Evolutionary conservation across 495 filamentous ascomycete species (phyloP).

Genomic region (Penicillium bovifimosum): DNA sequence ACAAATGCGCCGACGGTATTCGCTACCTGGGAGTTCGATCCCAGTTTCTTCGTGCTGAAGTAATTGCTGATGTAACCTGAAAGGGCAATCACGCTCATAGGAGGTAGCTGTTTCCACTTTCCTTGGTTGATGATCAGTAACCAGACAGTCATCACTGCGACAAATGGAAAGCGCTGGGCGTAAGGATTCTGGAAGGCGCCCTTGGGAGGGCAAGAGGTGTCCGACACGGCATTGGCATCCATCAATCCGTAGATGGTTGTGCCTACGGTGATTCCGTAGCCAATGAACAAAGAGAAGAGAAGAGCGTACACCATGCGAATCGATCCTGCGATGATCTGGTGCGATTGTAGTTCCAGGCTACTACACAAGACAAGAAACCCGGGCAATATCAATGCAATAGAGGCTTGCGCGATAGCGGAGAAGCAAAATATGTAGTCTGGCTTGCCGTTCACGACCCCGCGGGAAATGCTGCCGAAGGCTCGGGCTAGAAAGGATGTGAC

Average conservation of each 20-base stretch:
- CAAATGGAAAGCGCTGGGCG: slow-evolving; percentile 45
- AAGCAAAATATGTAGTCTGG: slow-evolving; percentile 72
- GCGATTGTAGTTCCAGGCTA: slow-evolving; percentile 77
- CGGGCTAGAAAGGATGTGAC: slow-evolving; percentile 79
- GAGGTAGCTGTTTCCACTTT: slow-evolving; percentile 80
- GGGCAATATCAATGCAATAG: slow-evolving; percentile 87
- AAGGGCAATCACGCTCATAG: slow-evolving; percentile 73
- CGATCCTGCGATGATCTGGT: slow-evolving; percentile 79
- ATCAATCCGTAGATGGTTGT: slow-evolving; percentile 81
- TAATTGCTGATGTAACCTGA: slow-evolving; percentile 78
- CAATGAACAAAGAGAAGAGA: slow-evolving; percentile 87
- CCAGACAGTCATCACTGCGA: slow-evolving; percentile 50
- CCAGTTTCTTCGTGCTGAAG: slow-evolving; percentile 63
- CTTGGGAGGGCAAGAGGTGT: slow-evolving; percentile 55
- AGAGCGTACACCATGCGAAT: slow-evolving; percentile 92
- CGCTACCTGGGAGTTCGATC: slow-evolving; percentile 72
- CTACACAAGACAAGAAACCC: slow-evolving; percentile 80
- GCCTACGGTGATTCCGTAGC: slow-evolving; percentile 89
- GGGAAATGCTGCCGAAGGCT: slow-evolving; percentile 72
- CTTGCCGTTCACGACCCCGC: slow-evolving; percentile 24
- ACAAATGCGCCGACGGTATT: slow-evolving; percentile 77
- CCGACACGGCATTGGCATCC: slow-evolving; percentile 64
- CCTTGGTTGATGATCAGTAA: slow-evolving; percentile 80
- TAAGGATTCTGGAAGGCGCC: slow-evolving; percentile 28
- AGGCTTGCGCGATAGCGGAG: slow-evolving; percentile 79